These are phyloP conservation scores for Ganoderma lucidum DNA, from an alignment of 1,284 basidiomycete species.

Conservation along the genomic window DNA sequence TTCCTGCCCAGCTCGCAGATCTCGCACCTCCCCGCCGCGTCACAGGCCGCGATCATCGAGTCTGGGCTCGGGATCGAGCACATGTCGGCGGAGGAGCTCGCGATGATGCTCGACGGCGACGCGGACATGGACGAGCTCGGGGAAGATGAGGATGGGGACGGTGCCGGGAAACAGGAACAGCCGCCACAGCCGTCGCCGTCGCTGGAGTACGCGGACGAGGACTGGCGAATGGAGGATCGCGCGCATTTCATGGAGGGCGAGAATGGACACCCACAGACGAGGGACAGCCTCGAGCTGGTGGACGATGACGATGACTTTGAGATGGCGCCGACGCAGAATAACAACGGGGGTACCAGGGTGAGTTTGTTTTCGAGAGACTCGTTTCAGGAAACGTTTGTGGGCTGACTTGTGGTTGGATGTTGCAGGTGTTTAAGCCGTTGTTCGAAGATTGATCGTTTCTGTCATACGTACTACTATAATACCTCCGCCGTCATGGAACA, in stretches of 20 bases:
- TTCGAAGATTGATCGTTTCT: conserved; percentile 63
- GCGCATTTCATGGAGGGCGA: conserved; percentile 11
- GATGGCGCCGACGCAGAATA: conserved; percentile 61
- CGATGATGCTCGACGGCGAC: conserved; percentile 69
- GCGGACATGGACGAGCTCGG: conserved; percentile 40
- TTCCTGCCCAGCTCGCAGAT: conserved; percentile 69
- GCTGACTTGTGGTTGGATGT: background rate
- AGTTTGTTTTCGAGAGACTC: conserved; percentile 21
- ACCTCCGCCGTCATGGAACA: background rate
- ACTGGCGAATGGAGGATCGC: conserved; percentile 20
- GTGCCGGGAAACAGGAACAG: conserved; percentile 19
- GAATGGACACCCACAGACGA: conserved; percentile 23
- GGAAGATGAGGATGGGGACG: conserved; percentile 23
- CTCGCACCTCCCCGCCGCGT: conserved; percentile 50
- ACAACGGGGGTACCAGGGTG: conserved; percentile 45
- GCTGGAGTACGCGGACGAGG: conserved; percentile 12
- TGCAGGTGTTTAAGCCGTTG: conserved; percentile 65
- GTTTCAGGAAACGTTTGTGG: background rate
- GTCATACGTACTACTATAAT: background rate
- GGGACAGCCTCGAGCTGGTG: conserved; percentile 45
- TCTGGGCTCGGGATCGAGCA: conserved; percentile 70
- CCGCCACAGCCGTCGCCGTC: background rate
- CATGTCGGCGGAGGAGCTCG: conserved; percentile 70
- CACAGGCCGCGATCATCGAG: conserved; percentile 56
- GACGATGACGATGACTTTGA: conserved; percentile 56